Evolutionary conservation across 2,329 filamentous ascomycete species (phyloP), one percentile per base, ranked within the genome.

Genomic region (Rhynchosporium secalis): DNA sequence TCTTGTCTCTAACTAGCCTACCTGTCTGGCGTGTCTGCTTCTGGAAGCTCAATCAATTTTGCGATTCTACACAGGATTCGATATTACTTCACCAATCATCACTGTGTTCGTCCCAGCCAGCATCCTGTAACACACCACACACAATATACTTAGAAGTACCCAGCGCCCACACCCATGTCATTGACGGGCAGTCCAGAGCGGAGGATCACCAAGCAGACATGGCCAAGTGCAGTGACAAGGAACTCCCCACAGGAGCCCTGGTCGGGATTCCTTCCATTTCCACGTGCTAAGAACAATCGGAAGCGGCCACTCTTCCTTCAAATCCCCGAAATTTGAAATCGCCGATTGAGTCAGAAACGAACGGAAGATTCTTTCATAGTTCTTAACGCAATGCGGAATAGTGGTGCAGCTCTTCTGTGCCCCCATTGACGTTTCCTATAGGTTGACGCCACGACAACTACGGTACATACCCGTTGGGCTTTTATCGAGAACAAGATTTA

Each of bases 211-310:
- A 43, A 12, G 40, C 43, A 28, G 15, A 45, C 54, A 43, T 54
- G 26, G 54, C 26, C 26, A 45, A 45, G 26, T 38, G 7, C 28
- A 2, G 20, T 5, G 49, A 52, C 49, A 38, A 38, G 51, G 36
- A 10, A 41, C 33, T 8, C 28, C 38, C 26, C 28, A 8, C 40
- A 31, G 40, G 20, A 45, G 54, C 41, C 52, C 41, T 36, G 12
- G 28, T 56, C 41, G 29, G 38, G 31, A 33, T 56, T 6, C 40
- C 40, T 56, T 45, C 54, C 26, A 43, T 55, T 36, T 29, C 58
- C 58, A 60, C 58, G 58, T 60, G 58, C 20, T 38, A 3, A 46
- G 38, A 45, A 33, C 41, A 29, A 40, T 54, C 48, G 57, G 52
- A 52, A 51, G 56, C 31, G 41, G 28, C 46, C 38, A 40, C 26